Base-by-base conservation (phyloP, 805 yeast genomes). In the Metschnikowia continentalis region DNA sequence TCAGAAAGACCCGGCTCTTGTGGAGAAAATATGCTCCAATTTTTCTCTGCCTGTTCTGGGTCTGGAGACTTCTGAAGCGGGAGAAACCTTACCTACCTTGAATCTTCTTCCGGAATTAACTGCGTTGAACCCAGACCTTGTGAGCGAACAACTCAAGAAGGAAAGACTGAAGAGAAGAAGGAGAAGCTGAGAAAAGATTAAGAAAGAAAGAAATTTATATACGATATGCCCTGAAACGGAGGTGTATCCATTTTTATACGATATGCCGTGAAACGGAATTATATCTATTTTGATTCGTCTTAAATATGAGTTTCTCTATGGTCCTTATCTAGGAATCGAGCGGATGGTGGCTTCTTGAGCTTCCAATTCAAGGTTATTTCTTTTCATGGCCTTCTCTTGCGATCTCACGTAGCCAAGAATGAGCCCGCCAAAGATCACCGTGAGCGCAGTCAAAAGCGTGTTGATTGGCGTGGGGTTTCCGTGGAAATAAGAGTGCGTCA, bases 401-500 rank as follows among this genome's bases (percentile, higher is more conserved):
- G 68, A 61, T 53, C 69, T 68, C 39, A 83, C 81, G 56, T 61
- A 79, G 13, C 57, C 56, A 30, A 82, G 62, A 55, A 83, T 69
- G 2, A 67, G 49, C 3, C 63, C 51, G 1, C 86, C 88, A 54
- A 81, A 70, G 3, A 84, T 32, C 1, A 76, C 64, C 2, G 95
- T 88, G 33, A 79, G 58, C 0, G 62, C 50, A 1, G 88, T 74
- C 52, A 92, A 72, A 0, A 75, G 51, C 0, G 71, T 40, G 65
- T 91, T 91, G 22, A 89, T 78, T 0, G 97, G 97, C 2, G 75
- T 76, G 19, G 98, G 97, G 65, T 91, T 83, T 80, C 81, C 81
- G 46, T 79, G 55, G 64, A 88, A 86, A 6, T 72, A 67, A 33
- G 76, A 74, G 63, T 89, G 96, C 0, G 97, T 90, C 35, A 77